Conservation (phyloP, 129 eudicot genomes). For the Lactuca saligna region DNA sequence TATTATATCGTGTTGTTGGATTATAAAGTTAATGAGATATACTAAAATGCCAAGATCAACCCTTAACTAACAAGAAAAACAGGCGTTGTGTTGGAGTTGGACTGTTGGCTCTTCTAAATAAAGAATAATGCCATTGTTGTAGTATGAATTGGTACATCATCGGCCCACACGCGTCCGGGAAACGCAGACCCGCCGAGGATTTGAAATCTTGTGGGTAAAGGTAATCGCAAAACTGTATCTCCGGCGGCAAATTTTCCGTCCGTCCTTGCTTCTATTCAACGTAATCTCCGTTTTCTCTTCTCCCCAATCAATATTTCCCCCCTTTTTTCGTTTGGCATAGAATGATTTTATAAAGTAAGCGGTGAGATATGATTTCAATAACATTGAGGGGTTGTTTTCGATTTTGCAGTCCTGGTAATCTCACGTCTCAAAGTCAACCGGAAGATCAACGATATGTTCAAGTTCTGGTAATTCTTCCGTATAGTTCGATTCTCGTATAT, state of each 20-base stretch:
- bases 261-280: background rate
- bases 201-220: background rate
- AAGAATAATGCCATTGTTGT: background rate
- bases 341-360: background rate
- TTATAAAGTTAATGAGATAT: too few species aligned
- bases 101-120: too few species aligned
- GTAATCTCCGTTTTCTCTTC: conserved; percentile 3
- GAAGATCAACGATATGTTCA: conserved; percentile 32
- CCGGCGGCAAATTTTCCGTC: background rate
- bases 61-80: too few species aligned
- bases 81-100: too few species aligned
- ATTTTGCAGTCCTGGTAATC: conserved; percentile 3
- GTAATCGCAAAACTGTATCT: background rate
- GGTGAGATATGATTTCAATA: conserved; percentile 1
- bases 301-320: background rate
- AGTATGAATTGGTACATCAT: background rate
- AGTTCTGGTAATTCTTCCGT: conserved; percentile 40
- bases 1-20: too few species aligned
- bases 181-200: background rate
- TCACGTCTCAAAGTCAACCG: conserved; percentile 8
- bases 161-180: background rate
- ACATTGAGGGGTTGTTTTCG: background rate
- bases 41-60: too few species aligned
- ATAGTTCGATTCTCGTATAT: background rate
- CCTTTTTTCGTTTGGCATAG: background rate